Evolutionary conservation across 192 early-diverging fungal species (phyloP), one percentile per base, ranked within the genome.

Genomic region (Mycoemilia scoparia): DNA sequence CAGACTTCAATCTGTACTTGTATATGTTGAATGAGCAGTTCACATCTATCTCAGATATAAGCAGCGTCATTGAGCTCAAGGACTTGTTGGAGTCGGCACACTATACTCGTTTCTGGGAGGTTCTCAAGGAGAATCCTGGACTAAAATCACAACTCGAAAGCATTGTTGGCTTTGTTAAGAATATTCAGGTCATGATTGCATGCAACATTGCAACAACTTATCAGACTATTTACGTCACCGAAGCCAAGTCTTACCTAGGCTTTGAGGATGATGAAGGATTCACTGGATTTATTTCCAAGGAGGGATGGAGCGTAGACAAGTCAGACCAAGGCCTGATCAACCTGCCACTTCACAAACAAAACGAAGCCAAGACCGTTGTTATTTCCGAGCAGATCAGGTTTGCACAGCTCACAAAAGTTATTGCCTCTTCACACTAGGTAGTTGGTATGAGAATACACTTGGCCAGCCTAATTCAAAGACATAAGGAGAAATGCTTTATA

Each of bases 1-100:
- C 82, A 13, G 87, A 90, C 54, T 95, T 90, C 52, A 84, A 85
- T 64, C 67, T 90, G 28, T 85, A 79, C 62, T 55, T 88, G 26
- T 87, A 79, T 56, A 62, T 95, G 20, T 67, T 95, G 26, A 76
- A 64, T 32, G 82, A 87, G 29, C 74, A 75, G 23, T 54, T 77
- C 36, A 49, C 57, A 38, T 29, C 26, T 17, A 55, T 43, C 36
- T 39, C 64, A n/a, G 45, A 56, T 16, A 47, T 64, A 11, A 23
- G 16, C 36, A 62, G 71, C 40, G 59, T 95, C 38, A 59, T 74
- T 12, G 43, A 48, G 21, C 59, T 90, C n/a, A 73, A 88, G 51
- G 73, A 77, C 37, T 56, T 73, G 12, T 63, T 95, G 15, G 84
- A 90, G 57, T 65, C 74, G 51, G 69, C 76, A 13, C 59, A 70